A percentile compares a stretch with the other conserved stretches of the same genome.
Conservation (phyloP, 164 flowering plant species). For the Umbellularia californica region DNA sequence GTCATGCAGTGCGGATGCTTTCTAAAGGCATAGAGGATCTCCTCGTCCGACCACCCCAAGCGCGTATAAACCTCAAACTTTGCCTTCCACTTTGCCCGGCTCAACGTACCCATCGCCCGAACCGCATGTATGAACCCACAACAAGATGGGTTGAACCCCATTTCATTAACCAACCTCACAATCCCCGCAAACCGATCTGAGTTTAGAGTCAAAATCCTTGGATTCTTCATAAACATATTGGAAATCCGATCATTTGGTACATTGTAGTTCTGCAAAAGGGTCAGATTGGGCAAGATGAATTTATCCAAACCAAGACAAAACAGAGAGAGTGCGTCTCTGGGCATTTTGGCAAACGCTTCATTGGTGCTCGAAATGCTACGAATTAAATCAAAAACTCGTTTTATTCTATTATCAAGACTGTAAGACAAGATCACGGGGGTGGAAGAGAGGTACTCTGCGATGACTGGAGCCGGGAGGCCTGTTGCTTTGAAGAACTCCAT, state of each 20-base stretch:
- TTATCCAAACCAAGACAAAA: background rate
- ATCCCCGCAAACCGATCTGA: conserved; percentile 1
- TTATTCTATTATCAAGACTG: conserved; percentile 14
- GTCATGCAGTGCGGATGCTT: conserved; percentile 2
- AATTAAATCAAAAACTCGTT: conserved; percentile 10
- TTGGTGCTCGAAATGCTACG: background rate
- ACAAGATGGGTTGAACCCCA: conserved; percentile 11
- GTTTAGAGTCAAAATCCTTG: background rate
- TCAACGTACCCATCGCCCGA: background rate
- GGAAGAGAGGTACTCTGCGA: background rate
- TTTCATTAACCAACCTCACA: conserved; percentile 6
- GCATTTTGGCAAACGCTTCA: background rate
- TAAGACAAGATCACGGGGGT: background rate
- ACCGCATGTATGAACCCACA: background rate
- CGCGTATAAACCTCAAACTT: conserved; percentile 4
- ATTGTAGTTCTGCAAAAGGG: conserved; percentile 6
- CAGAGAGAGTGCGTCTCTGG: background rate
- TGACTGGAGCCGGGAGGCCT: conserved; percentile 14
- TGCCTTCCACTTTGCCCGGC: conserved; percentile 5
- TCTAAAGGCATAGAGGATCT: conserved; percentile 6
- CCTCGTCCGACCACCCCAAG: conserved; percentile 11
- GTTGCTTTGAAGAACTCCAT: conserved; percentile 13
- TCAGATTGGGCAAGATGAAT: conserved; percentile 10
- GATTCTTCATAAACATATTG: background rate
- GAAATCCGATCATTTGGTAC: conserved; percentile 14